Base-by-base conservation (phyloP, 257 asterid genomes). In the Galeopsis tetrahit region DNA sequence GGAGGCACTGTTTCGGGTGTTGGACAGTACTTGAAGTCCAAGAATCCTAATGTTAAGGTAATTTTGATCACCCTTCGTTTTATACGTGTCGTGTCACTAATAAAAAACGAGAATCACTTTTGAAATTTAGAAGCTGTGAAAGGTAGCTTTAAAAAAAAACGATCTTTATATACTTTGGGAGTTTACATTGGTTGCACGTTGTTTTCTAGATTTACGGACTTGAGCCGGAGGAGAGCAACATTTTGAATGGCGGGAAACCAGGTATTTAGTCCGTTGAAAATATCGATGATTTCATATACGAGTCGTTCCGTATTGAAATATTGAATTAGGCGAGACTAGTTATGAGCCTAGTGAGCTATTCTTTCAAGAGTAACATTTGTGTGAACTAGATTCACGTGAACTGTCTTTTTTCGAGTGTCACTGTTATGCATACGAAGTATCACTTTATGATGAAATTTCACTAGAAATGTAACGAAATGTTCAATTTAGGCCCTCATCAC, bases 1-100 rank as follows among this genome's bases (percentile, higher is more conserved):
- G 99, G 99, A 78, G 99, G 99, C 51, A 95, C 99, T 0, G 99
- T 95, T 44, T 82, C 98, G 13, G 99, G 99, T 5, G 99, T 95
- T 71, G 98, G 99, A 40, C 92, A 83, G 48, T 95, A 88, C 82
- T 85, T 95, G 65, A 95, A 95, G 74, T 90, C 96, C 68, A 75
- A 80, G 70, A 92, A 95, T 85, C 98, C 99, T 43, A 62, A 88
- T 71, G 95, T 90, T 53, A 88, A 90, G 99, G 97, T 91, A 63
- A 74, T 59, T 49, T 60, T 39, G 42, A 4, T 32, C 65, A 2
- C 14, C 1, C 4, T 11, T 52, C 33, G 10, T 14, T 11, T 17
- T 46, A 13, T 14, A 9, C 38, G 14, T 17, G 28, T 21, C 1
- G 4, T 53, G 56, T 21, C 4, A 17, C 15, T 33, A 3, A 3